phyloP scores from a whole-genome alignment of 441 rosid species.

The Populus hybrid region DNA sequence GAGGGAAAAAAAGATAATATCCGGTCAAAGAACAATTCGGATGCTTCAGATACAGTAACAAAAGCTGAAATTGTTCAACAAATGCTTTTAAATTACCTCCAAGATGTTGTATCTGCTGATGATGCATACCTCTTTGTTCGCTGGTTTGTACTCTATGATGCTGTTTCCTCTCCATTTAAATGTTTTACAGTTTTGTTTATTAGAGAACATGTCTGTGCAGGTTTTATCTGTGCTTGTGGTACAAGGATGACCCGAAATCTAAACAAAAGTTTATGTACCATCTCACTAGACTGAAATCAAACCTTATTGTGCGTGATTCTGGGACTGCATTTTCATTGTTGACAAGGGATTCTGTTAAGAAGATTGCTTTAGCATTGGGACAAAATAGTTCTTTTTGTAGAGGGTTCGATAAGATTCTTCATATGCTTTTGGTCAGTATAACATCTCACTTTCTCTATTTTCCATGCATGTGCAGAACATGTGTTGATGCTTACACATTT shows the following conservation, averaged over 20 bases:
- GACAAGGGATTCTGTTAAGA: conserved; percentile 76
- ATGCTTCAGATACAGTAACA: conserved; percentile 44
- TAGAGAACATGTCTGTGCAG: conserved; percentile 46
- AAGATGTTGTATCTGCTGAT: conserved; percentile 76
- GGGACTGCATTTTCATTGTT: conserved; percentile 54
- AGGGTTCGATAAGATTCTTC: conserved; percentile 97
- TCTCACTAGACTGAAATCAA: conserved; percentile 84
- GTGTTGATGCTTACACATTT: conserved; percentile 31
- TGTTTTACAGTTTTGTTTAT: conserved; percentile 25
- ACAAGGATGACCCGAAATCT: conserved; percentile 85
- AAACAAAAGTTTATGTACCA: conserved; percentile 65
- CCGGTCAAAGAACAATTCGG: conserved; percentile 32
- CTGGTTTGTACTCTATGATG: conserved; percentile 54
- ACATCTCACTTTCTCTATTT: conserved; percentile 22
- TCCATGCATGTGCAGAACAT: conserved; percentile 5
- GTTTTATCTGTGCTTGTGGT: conserved; percentile 96
- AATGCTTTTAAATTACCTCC: conserved; percentile 90
- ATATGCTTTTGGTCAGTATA: conserved; percentile 91
- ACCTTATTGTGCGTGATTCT: conserved; percentile 76
- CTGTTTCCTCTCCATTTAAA: conserved; percentile 22
- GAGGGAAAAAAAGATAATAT: conserved; percentile 29
- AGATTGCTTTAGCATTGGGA: conserved; percentile 82
- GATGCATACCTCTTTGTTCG: conserved; percentile 83
- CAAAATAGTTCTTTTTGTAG: conserved; percentile 93
- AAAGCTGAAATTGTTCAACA: conserved; percentile 86